Evolutionary conservation across 2,329 filamentous ascomycete genomes (phyloP).

Genomic region (Venturia pyrina): DNA sequence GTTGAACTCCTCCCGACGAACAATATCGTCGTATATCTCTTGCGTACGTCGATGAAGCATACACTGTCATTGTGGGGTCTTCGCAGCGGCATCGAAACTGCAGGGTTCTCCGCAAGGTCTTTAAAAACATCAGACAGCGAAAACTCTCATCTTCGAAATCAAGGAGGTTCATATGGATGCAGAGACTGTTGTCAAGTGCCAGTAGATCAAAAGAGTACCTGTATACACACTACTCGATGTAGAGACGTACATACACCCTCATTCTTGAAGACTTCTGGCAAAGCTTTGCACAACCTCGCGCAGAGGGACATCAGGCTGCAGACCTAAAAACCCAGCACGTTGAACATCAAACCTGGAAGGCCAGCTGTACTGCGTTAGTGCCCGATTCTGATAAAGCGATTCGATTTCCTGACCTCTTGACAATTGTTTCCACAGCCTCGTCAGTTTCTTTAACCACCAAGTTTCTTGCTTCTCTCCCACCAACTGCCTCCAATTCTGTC

Average conservation of each 20-base stretch:
- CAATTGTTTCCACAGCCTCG: conserved; percentile 40
- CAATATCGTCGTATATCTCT: too few relatives aligned
- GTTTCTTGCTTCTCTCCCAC: conserved; percentile 40
- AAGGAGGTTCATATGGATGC: too few relatives aligned
- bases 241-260: neutral
- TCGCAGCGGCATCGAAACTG: too few relatives aligned
- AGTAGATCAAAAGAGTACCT: too few relatives aligned
- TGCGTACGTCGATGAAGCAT: too few relatives aligned
- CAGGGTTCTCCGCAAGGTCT: too few relatives aligned
- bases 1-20: too few relatives aligned
- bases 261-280: neutral
- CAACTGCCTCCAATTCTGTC: conserved; percentile 44
- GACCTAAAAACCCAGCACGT: neutral
- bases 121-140: too few relatives aligned
- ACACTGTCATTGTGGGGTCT: too few relatives aligned
- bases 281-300: neutral
- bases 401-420: conserved; percentile 46
- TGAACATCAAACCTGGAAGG: neutral
- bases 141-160: too few relatives aligned
- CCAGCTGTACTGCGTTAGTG: neutral
- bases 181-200: too few relatives aligned
- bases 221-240: too few relatives aligned
- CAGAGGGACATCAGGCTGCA: neutral
- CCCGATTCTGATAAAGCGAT: conserved; percentile 44
- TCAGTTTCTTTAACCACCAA: conserved; percentile 44